Evolutionary conservation across 305 asterid genomes (phyloP).

Genomic region (Petunia hybrid): DNA sequence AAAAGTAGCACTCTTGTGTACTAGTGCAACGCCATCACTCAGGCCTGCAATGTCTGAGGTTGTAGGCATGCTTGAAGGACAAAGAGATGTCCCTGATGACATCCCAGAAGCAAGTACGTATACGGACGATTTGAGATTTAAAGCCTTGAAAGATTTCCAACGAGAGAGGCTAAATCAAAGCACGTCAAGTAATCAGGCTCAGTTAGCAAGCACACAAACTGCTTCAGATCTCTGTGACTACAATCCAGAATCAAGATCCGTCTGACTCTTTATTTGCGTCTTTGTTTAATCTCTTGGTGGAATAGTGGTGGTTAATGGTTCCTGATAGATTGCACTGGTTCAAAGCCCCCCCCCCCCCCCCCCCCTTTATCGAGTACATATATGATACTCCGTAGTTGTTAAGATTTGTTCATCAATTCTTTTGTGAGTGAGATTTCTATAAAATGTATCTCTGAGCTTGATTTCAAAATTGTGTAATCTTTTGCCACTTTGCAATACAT

Average conservation of each 20-base stretch:
- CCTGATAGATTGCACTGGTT: background rate
- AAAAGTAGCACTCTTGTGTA: slow-evolving; percentile 78
- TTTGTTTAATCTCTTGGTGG: background rate
- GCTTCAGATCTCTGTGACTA: slow-evolving; percentile 31
- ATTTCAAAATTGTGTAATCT: background rate
- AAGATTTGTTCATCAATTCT: background rate
- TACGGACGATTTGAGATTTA: slow-evolving; percentile 70
- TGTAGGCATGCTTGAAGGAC: slow-evolving; percentile 83
- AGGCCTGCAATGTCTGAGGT: slow-evolving; percentile 92
- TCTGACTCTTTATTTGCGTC: background rate
- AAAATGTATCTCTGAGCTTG: slow-evolving; percentile 2
- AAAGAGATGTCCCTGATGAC: slow-evolving; percentile 56
- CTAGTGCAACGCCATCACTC: slow-evolving; percentile 72
- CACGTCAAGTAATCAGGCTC: slow-evolving; percentile 24
- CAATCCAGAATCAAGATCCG: slow-evolving; percentile 32
- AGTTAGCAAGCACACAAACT: background rate
- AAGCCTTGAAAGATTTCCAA: slow-evolving; percentile 77
- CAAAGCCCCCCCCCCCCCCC: background rate
- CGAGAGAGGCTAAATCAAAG: slow-evolving; percentile 55
- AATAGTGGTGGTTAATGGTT: slow-evolving; percentile 4
- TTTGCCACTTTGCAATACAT: background rate
- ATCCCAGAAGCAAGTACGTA: slow-evolving; percentile 56
- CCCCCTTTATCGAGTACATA: background rate
- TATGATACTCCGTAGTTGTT: background rate
- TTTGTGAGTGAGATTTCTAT: slow-evolving; percentile 20